Base-by-base conservation (phyloP, 164 flowering plant genomes). In the Tetrastigma voinierianum region DNA sequence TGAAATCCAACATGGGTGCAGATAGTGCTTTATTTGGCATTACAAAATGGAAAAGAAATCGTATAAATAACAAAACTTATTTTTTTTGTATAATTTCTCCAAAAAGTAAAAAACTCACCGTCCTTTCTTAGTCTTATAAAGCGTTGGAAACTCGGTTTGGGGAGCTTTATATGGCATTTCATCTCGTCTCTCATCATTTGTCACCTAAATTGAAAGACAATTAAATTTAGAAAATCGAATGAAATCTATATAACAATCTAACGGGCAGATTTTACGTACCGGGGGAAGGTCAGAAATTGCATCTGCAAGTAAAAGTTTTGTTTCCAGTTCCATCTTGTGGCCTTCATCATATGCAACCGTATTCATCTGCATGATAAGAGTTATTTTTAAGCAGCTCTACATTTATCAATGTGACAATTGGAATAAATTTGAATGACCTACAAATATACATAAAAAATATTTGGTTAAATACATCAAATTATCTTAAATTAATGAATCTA, bases 271-370 rank as follows among this genome's bases (percentile, higher is more conserved):
- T 20, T 13, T 10, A 63, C 80, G 18, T 83, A 91, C 98, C 8
- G 71, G 45, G 9, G 99, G 99, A 13, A 92, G 82, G 43, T 96
- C 97, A 16, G 86, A 87, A n/a, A 96, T 84, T 3, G 95, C 96
- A 82, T 92, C 96, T 1, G 62, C 69, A 7, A 96, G 79, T 5
- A 77, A 52, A 8, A 96, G 81, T 9, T 73, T 79, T 10, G 64
- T 66, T 43, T 87, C 73, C 44, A 94, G 59, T 1, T 77, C 13
- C 2, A 49, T 52, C 1, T 9, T 6, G 0, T 69, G 45, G 1
- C 73, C 80, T 64, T 83, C 85, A 57, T 81, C 80, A 68, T 74
- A 78, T n/a, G n/a, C 84, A 46, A 92, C 96, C 1, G 64, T n/a
- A 52, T 76, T 81, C 17, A 16, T 57, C 95, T 91, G 82, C 72